Percentiles rank a stretch among this genome's conserved stretches.
Conservation (phyloP, 2,329 filamentous ascomycete genomes). For the Aspergillus pseudoterreus region DNA sequence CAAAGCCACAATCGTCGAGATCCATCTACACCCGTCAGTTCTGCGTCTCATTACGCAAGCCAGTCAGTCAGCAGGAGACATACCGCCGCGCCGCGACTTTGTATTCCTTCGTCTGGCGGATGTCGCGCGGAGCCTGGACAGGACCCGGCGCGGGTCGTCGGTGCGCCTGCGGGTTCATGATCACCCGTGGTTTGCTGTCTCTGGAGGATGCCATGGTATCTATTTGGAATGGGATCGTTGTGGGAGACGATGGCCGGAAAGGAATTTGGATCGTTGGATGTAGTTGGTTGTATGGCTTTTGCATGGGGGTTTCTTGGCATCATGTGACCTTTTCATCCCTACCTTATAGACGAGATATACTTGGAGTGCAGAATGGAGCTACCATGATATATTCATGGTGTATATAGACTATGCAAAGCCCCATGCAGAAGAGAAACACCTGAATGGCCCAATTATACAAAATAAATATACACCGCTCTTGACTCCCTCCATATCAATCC, state of each 20-base stretch:
- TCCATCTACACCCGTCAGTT: slow-evolving; percentile 20
- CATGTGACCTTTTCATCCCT: not conserved
- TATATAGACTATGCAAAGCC: too few relatives aligned
- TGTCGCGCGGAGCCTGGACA: slow-evolving; percentile 21
- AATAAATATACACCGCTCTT: too few relatives aligned
- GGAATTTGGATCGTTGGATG: too few relatives aligned
- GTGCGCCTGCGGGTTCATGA: slow-evolving; percentile 10
- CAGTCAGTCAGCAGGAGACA: slow-evolving; percentile 1
- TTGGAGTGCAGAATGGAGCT: too few relatives aligned
- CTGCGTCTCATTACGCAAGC: too few relatives aligned
- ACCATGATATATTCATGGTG: too few relatives aligned
- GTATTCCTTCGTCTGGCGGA: slow-evolving; percentile 41
- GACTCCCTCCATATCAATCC: too few relatives aligned
- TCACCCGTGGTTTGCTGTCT: slow-evolving; percentile 14
- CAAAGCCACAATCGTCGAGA: slow-evolving; percentile 29
- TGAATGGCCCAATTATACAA: too few relatives aligned
- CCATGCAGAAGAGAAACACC: too few relatives aligned
- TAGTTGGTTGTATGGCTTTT: too few relatives aligned
- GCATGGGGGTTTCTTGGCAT: not conserved
- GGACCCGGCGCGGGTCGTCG: slow-evolving; percentile 7
- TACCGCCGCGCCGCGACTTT: slow-evolving; percentile 37
- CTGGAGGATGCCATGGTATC: slow-evolving; percentile 4
- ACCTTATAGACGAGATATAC: too few relatives aligned
- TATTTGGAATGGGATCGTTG: not conserved
- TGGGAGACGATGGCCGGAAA: not conserved